These are phyloP conservation scores for Salix brachista DNA, from an alignment of 345 rosid species.

Conservation along the genomic window DNA sequence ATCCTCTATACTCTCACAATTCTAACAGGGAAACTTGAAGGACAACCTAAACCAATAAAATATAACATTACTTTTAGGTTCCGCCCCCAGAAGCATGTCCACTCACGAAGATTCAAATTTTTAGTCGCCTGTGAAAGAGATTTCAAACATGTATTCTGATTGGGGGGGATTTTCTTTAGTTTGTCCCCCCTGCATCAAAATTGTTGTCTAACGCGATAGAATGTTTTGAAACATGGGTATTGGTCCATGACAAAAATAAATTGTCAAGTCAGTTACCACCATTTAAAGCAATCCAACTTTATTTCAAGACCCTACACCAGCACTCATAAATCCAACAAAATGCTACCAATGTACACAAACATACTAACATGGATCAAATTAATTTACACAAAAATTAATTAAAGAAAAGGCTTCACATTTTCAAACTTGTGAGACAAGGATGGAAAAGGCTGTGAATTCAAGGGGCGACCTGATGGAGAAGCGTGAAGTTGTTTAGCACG, in stretches of 20 bases:
- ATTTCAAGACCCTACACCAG: background rate
- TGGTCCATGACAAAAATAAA: background rate
- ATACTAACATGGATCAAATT: background rate
- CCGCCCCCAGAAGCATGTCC: background rate
- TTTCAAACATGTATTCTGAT: background rate
- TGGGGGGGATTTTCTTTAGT: background rate
- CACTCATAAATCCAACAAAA: background rate
- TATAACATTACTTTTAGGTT: background rate
- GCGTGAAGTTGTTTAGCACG: slow-evolving; percentile 90
- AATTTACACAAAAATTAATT: background rate
- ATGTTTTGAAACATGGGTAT: background rate
- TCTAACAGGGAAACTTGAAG: background rate
- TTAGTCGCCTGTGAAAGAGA: background rate
- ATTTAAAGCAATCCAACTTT: background rate
- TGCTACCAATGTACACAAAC: background rate
- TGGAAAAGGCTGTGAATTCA: background rate
- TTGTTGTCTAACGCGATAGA: background rate
- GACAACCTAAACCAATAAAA: background rate
- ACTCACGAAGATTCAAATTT: background rate
- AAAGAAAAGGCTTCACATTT: slow-evolving; percentile 1
- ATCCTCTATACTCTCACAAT: background rate
- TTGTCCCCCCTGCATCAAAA: background rate
- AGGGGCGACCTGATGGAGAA: slow-evolving; percentile 73
- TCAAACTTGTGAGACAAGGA: background rate
- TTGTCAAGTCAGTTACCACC: background rate